Evolutionary conservation across 352 stramenopile species (phyloP), one percentile per base, ranked within the genome.

Genomic region (Pythium scleroteichum): DNA sequence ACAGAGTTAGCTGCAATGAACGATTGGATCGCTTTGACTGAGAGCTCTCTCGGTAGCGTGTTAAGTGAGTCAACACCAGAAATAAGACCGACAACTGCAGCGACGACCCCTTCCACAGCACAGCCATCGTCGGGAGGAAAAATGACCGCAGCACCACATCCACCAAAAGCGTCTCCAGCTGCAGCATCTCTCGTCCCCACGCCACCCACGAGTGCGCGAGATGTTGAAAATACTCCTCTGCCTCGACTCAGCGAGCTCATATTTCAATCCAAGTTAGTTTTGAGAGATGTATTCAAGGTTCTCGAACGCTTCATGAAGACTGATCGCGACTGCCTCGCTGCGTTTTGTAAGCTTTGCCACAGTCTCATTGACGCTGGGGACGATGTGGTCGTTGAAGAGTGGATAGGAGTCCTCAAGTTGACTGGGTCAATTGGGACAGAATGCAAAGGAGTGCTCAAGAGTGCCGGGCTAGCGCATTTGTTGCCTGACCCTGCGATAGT

Each of bases 171-270:
- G 24, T n/a, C 55, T 26, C 6, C 41, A 46, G 35, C 47, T 3
- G 17, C 52, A 24, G 23, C 35, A n/a, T n/a, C 55, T 23, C 8
- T 35, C 29, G 17, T 44, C 14, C 14, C 59, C 0, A 40, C 51
- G 13, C 64, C 70, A 7, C 67, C 73, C 50, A 24, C 63, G 6
- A 72, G 72, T 14, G 48, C 69, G 29, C 68, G 65, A 59, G 64
- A 29, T 27, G 16, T 14, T 10, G 41, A 45, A 16, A 39, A 61
- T 8, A 29, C 8, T 27, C 19, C 12, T 14, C 57, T 82, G 13
- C 68, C 72, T 20, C 48, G 53, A 6, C 50, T 91, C 22, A 53
- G 42, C 32, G 72, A 79, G 9, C 46, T 89, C 22, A 53, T 89
- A 12, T 49, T 70, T 7, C 63, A 75, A 22, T 64, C 65, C 5